Base-by-base conservation (phyloP, 441 rosid genomes). In the Rhodomyrtus psidioides region DNA sequence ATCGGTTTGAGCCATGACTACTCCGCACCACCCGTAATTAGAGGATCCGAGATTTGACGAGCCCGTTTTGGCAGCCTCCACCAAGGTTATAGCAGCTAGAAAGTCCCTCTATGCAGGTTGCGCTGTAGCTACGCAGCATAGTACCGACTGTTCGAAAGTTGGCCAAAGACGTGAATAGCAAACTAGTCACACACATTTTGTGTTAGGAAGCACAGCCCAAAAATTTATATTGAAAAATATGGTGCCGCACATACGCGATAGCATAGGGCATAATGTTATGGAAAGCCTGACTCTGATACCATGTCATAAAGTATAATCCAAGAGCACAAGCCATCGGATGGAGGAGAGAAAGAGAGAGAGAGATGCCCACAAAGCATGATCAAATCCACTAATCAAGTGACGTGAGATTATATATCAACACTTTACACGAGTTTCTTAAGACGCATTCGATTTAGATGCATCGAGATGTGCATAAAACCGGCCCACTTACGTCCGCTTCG, bases 381-480 rank as follows among this genome's bases (percentile, higher is more conserved):
- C 1, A 62, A 30, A 62, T 62, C 44, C 0, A 17, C 0, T 0
- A 9, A 62, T 30, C 3, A 62, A 62, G 3, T 4, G 24, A 16
- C 0, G 12, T 0, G 0, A 0, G 12, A 60, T 28, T 28, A 34
- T 1, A 8, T 60, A 16, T 62, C 1, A 62, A 62, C 1, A 2
- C 3, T 62, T 28, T 30, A 28, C 13, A 28, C 21, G 1, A 17
- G 4, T 6, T 30, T 60, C 4, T 0, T 4, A 28, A 62, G 24
- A 62, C 1, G 8, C 12, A 4, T 17, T 28, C 23, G 9, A 62
- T 62, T 59, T 16, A 4, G 9, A 30, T 8, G 39, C 74, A 16
- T 1, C 0, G 34, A 0, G 3, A 60, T 0, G 0, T 0, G 24
- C 0, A 28, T 4, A 17, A 5, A 16, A 60, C 6, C 6, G 2